Evolutionary conservation across 202 grass and related monocot species (phyloP).

Genomic region (Hordeum pubiflorum): DNA sequence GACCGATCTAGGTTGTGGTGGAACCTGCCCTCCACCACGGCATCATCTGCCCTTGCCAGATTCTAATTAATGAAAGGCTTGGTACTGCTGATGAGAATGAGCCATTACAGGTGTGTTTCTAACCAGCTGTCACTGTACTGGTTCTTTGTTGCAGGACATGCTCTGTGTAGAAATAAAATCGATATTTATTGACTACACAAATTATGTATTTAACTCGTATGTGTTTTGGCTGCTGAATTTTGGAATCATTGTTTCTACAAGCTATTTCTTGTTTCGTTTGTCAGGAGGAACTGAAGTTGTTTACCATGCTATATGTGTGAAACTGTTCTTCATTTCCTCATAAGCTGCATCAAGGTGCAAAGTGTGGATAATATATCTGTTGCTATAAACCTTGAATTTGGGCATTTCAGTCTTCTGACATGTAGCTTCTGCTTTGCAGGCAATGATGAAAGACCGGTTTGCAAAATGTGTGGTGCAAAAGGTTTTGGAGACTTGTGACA

Average conservation of each 20-base stretch:
- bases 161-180: neutral
- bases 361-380: neutral
- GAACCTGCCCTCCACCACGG: neutral
- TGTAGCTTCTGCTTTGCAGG: conserved; percentile 33
- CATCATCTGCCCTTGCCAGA: neutral
- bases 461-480: conserved; percentile 93
- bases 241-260: too few species aligned
- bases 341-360: neutral
- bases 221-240: neutral
- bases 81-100: conserved; percentile 83
- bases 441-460: conserved; percentile 90
- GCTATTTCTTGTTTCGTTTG: too few species aligned
- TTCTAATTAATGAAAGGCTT: conserved; percentile 53
- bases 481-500: conserved; percentile 71
- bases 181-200: neutral
- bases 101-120: conserved; percentile 51
- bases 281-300: neutral
- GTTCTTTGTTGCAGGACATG: neutral
- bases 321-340: neutral
- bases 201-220: neutral
- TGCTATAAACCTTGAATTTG: neutral
- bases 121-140: neutral
- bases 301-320: neutral
- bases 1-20: conserved; percentile 27
- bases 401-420: conserved; percentile 8